These are phyloP conservation scores for Retiboletus fuscus DNA, from an alignment of 1,284 basidiomycete species.

Conservation along the genomic window DNA sequence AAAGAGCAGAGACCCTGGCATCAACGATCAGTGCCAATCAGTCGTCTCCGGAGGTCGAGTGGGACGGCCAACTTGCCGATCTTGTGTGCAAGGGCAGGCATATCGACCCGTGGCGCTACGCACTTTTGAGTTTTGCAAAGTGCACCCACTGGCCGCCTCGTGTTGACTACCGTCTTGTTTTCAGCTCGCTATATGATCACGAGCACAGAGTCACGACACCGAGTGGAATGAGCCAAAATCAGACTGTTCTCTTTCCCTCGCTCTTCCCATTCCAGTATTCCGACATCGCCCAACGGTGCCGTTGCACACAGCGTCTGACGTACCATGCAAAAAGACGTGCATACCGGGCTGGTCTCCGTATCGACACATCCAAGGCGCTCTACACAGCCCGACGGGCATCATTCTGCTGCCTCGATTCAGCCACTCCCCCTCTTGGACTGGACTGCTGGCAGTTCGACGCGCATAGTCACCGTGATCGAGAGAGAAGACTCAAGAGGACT, in stretches of 20 bases:
- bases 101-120: constrained; percentile 15
- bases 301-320: constrained; percentile 45
- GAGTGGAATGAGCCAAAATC: no score
- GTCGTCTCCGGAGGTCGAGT: constrained; percentile 1
- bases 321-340: constrained; percentile 62
- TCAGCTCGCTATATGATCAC: no score
- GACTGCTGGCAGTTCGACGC: background rate
- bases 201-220: no score
- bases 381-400: constrained; percentile 49
- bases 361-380: constrained; percentile 57
- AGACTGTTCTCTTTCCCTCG: background rate
- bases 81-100: constrained; percentile 43
- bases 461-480: background rate
- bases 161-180: constrained; percentile 28
- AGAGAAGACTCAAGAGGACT: background rate
- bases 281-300: constrained; percentile 48
- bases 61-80: constrained; percentile 39
- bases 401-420: constrained; percentile 46
- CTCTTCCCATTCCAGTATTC: constrained; percentile 27
- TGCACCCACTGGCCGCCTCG: constrained; percentile 27
- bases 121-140: constrained; percentile 25
- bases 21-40: constrained; percentile 23
- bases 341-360: constrained; percentile 52
- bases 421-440: constrained; percentile 58
- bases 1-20: constrained; percentile 88